Percentiles rank a stretch among this genome's conserved stretches.
phyloP scores from a whole-genome alignment of 2,329 filamentous ascomycete species.

The Boeremia exigua region DNA sequence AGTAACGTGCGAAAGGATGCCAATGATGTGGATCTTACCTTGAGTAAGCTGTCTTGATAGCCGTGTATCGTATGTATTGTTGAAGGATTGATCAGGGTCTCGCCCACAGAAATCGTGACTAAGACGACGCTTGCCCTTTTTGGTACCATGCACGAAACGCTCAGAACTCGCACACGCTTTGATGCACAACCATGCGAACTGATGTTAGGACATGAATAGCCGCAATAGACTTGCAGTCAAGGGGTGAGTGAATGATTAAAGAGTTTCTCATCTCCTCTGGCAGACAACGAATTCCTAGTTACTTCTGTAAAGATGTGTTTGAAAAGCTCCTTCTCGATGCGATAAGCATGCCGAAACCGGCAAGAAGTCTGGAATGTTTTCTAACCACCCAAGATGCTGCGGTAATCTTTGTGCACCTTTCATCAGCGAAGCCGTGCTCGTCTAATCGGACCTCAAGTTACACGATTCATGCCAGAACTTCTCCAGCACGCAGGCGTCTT shows the following conservation, averaged over 20 bases:
- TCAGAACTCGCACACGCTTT: background rate
- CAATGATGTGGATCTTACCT: conserved; percentile 12
- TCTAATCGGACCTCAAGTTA: too few species aligned
- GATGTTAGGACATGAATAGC: too few species aligned
- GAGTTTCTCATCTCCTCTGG: too few species aligned
- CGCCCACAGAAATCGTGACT: conserved; percentile 2
- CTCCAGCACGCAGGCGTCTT: too few species aligned
- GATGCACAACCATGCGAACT: background rate
- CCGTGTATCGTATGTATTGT: conserved; percentile 17
- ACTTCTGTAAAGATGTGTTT: too few species aligned
- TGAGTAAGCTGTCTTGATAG: conserved; percentile 13
- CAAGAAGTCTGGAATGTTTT: conserved; percentile 1
- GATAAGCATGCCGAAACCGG: background rate
- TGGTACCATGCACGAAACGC: background rate
- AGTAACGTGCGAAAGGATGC: background rate
- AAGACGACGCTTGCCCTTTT: conserved; percentile 1
- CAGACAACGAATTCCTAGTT: too few species aligned
- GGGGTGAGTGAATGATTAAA: too few species aligned
- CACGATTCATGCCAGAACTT: too few species aligned
- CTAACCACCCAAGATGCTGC: background rate
- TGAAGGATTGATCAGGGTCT: background rate
- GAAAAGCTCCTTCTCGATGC: too few species aligned
- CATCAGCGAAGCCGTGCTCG: background rate
- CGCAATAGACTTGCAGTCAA: too few species aligned
- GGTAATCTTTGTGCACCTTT: conserved; percentile 5